Evolutionary conservation across 2,329 filamentous ascomycete genomes (phyloP).

Genomic region (Shiraia sp.): DNA sequence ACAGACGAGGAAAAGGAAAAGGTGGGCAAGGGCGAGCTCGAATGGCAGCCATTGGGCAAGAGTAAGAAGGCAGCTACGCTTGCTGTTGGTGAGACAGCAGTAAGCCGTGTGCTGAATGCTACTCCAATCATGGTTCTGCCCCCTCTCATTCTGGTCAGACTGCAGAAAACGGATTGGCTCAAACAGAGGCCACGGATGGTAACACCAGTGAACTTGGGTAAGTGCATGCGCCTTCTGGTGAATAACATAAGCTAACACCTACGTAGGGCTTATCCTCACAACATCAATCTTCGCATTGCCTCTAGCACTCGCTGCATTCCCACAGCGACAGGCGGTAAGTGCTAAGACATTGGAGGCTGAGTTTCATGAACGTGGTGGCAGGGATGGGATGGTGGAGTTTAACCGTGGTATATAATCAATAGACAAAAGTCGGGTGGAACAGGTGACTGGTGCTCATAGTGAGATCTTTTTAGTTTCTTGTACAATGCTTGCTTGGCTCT

Average conservation of each 20-base stretch:
- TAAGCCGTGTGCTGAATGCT: conserved; percentile 89
- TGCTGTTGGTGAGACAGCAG: conserved; percentile 89
- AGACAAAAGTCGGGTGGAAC: conserved; percentile 2
- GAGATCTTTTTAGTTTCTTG: background rate
- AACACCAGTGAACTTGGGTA: conserved; percentile 78
- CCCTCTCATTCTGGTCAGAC: conserved; percentile 78
- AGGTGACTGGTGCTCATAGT: background rate
- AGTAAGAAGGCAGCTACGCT: conserved; percentile 84
- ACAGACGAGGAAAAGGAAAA: conserved; percentile 69
- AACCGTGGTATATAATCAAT: conserved; percentile 80
- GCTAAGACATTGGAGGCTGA: conserved; percentile 79
- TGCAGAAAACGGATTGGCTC: conserved; percentile 85
- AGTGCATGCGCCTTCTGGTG: conserved; percentile 50
- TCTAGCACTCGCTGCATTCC: conserved; percentile 87
- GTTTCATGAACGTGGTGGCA: conserved; percentile 80
- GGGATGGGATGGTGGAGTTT: conserved; percentile 86
- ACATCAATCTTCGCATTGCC: conserved; percentile 90
- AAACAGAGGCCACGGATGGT: conserved; percentile 75
- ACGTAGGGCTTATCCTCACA: conserved; percentile 69
- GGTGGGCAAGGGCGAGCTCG: conserved; percentile 64
- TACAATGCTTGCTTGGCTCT: no score
- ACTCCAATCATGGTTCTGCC: conserved; percentile 98
- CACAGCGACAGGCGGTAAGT: conserved; percentile 81
- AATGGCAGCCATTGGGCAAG: conserved; percentile 75
- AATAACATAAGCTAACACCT: conserved; percentile 59